Base-by-base conservation (phyloP, 2,329 filamentous ascomycete genomes). In the Decorospora gaudefroyi region DNA sequence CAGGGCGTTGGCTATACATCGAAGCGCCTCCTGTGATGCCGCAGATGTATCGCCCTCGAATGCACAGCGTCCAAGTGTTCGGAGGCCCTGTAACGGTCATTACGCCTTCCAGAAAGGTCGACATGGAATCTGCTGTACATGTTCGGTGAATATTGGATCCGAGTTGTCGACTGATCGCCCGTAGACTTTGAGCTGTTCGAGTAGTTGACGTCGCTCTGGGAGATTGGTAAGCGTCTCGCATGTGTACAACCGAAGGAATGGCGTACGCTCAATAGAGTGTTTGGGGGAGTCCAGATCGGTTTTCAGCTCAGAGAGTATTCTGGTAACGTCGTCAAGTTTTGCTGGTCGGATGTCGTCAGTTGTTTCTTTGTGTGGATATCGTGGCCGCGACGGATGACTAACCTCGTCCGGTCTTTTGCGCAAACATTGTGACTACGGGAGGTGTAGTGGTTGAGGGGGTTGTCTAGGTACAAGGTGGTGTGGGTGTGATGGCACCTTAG, bases 1-100 rank as follows among this genome's bases (percentile, higher is more conserved):
- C 61, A 96, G 74, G 6, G 90, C 84, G 70, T 97, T 97, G 58
- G 89, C 91, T 33, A 97, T 72, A 57, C 90, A 91, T 59, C 90
- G 82, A 26, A 96, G 75, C 1, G 84, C 91, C 63, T 90, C 88
- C 44, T 85, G 83, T 2, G 87, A 86, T 1, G 59, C 58, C 6
- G 78, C 78, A 19, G 74, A 74, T 3, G 81, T 83, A 17, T 78
- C 73, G 49, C 79, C 82, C 35, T 88, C 79, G 59, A 96, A 88
- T 3, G 86, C 87, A 75, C 92, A 85, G 37, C 76, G 79, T 19
- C 83, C 78, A 29, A 97, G 76, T 31, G 83, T 86, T 46, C 80
- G 76, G 35, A 96, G 86, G 10, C 89, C 89, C 87, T 95, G 49
- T 8, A 29, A 12, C 40, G 23, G 32, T 42, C 26, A 46, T 36